Base-by-base conservation (phyloP, 2,329 filamentous ascomycete genomes). In the Epichloe gansuensis region DNA sequence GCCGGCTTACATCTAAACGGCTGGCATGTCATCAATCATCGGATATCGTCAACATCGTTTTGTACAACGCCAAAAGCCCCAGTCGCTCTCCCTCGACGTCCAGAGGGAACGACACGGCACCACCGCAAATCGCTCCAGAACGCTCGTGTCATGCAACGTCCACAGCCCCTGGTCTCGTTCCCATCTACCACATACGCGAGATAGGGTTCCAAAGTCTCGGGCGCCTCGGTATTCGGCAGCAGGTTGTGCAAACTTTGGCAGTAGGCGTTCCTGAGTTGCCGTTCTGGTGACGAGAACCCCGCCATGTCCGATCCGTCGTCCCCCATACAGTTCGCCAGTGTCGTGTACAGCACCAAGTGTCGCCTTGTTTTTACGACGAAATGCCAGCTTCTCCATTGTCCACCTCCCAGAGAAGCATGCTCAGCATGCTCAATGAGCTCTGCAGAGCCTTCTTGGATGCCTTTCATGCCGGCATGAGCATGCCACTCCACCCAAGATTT, bases 401-500 rank as follows among this genome's bases (percentile, higher is more conserved):
- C 51, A 3, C 35, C 31, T 13, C 52, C 54, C 8, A 57, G 49
- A 38, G 63, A 55, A 9, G 31, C 25, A 9, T 23, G 42, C 41
- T 52, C 53, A 9, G 31, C 25, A 9, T 23, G 42, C 41, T 52
- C 53, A 11, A 59, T 43, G 46, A 65, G 56, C 54, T 65, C 62
- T 35, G 61, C 61, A 4, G 58, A 61, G 13, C 60, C 53, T 47
- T 66, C 61, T 4, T 58, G 55, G 4, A 72, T 55, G 25, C 58
- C 53, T 9, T 66, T 65, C 6, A 86, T 66, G 0, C 88, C 86
- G 3, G 80, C 63, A 53, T 85, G 78, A 1, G 76, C 83, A 59
- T 88, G 85, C 91, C 91, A 98, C 71, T 98, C 93, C 11, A 96
- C 80, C 39, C 75, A 75, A 31, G 85, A 85, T 15, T 72, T 74